Percentiles rank a stretch among this genome's conserved stretches.
Conservation (phyloP, 768 basidiomycete genomes). For the Hemileccinum rubropunctum region DNA sequence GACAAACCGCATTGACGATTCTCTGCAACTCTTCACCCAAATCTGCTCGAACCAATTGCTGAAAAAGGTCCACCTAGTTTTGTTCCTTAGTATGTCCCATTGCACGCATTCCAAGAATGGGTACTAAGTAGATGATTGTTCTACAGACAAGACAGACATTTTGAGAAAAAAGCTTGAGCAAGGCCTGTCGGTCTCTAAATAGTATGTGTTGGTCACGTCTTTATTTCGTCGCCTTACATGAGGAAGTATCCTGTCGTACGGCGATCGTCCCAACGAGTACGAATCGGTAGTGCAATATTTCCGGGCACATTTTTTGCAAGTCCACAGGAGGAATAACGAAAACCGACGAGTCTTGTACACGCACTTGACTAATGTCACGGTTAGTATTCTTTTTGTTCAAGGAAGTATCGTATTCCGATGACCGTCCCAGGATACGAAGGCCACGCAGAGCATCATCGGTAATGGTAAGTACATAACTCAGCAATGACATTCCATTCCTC, state of each 20-base stretch:
- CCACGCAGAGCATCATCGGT: slow-evolving; percentile 79
- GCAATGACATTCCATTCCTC: slow-evolving; percentile 1
- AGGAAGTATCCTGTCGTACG: slow-evolving; percentile 74
- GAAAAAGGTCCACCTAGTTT: slow-evolving; percentile 61
- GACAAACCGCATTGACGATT: slow-evolving; percentile 84
- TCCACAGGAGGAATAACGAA: slow-evolving; percentile 76
- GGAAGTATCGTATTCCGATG: neutral
- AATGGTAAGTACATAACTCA: slow-evolving; percentile 51
- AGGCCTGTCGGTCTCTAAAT: slow-evolving; percentile 73
- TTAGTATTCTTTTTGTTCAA: slow-evolving; percentile 31
- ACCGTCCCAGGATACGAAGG: slow-evolving; percentile 64
- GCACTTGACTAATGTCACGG: slow-evolving; percentile 79
- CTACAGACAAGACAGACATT: slow-evolving; percentile 74
- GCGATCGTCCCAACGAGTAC: slow-evolving; percentile 76
- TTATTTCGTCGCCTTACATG: slow-evolving; percentile 8
- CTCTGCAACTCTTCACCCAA: slow-evolving; percentile 82
- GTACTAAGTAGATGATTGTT: neutral
- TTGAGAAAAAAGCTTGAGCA: slow-evolving; percentile 66
- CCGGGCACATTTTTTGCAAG: slow-evolving; percentile 81
- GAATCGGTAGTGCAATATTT: slow-evolving; percentile 84
- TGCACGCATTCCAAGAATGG: neutral
- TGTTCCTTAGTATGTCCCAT: slow-evolving; percentile 52
- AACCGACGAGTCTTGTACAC: slow-evolving; percentile 78
- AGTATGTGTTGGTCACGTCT: slow-evolving; percentile 44
- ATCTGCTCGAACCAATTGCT: slow-evolving; percentile 80